Percentiles rank a stretch among this genome's conserved stretches.
Evolutionary conservation across 140 eudicot genomes (phyloP).

Genomic region (Anethum foeniculum): DNA sequence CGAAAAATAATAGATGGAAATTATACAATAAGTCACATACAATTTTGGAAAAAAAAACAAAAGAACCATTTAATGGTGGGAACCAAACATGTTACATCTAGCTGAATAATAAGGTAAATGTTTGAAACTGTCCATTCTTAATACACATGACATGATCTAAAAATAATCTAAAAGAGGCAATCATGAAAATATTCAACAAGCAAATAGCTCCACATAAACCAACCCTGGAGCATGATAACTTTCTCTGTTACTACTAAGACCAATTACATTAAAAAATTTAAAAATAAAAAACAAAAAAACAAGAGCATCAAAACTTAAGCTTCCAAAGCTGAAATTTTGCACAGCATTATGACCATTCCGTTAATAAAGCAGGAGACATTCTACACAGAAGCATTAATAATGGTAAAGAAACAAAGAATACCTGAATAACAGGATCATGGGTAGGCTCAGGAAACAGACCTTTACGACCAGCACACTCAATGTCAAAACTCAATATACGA

Average conservation of each 20-base stretch:
- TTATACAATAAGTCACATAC: not conserved
- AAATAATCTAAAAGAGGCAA: not conserved
- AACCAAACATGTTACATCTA: not conserved
- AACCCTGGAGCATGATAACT: not conserved
- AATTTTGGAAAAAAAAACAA: not conserved
- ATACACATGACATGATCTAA: not conserved
- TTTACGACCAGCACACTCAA: conserved; percentile 98
- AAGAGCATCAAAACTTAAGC: not conserved
- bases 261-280: not conserved
- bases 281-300: too few relatives aligned
- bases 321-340: not conserved
- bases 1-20: not conserved
- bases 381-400: not conserved
- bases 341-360: not conserved
- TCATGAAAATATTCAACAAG: not conserved
- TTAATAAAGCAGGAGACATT: not conserved
- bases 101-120: not conserved
- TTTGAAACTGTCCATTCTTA: too few relatives aligned
- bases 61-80: not conserved
- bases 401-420: conserved; percentile 13
- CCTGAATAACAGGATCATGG: conserved; percentile 98
- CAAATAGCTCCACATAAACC: not conserved
- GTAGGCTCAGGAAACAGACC: conserved; percentile 93
- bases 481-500: conserved; percentile 93
- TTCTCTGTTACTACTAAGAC: not conserved